Percentiles rank a stretch among this genome's conserved stretches.
phyloP scores from a whole-genome alignment of 768 basidiomycete genomes.

The Tricholomella constricta region DNA sequence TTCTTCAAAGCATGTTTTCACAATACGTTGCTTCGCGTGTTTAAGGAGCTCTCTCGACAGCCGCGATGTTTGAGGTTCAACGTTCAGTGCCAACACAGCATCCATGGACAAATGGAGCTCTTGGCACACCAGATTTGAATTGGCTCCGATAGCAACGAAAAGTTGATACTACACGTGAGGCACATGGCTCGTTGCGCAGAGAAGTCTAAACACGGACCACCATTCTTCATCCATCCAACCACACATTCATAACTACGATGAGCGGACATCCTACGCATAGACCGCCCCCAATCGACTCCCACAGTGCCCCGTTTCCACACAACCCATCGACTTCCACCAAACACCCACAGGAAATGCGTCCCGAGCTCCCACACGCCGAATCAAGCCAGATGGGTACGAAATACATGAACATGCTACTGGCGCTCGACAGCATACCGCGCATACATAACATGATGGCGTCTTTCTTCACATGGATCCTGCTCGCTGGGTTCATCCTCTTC shows the following conservation, averaged over 20 bases:
- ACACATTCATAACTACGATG: neutral
- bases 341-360: neutral
- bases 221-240: neutral
- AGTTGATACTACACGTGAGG: neutral
- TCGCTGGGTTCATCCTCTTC: conserved; percentile 64
- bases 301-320: neutral
- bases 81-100: no score
- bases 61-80: no score
- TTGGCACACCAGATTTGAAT: no score
- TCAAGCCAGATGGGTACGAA: conserved; percentile 44
- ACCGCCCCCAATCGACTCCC: neutral
- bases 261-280: neutral
- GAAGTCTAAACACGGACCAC: neutral
- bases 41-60: no score
- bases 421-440: conserved; percentile 54
- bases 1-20: no score
- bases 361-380: conserved; percentile 1
- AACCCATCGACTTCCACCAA: neutral
- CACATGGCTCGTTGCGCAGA: neutral
- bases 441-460: conserved; percentile 50
- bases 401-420: conserved; percentile 65
- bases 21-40: no score
- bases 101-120: no score
- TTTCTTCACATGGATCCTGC: conserved; percentile 64
- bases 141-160: neutral